A percentile compares a stretch with the other conserved stretches of the same genome.
These are phyloP conservation scores for Fusarium camptoceras DNA, from an alignment of 2,329 filamentous ascomycete species.

Conservation along the genomic window DNA sequence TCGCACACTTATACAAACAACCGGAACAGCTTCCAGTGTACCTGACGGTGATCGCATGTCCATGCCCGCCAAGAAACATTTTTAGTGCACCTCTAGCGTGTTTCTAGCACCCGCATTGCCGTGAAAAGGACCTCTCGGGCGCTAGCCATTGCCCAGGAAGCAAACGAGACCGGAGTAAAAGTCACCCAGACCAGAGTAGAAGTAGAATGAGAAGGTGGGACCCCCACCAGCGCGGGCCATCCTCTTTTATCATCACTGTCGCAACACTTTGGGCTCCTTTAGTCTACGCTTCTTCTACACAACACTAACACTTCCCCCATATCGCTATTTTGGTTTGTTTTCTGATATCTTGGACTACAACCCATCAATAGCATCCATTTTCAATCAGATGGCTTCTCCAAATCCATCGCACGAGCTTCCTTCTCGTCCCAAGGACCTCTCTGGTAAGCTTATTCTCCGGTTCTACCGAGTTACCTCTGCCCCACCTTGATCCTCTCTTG, in stretches of 20 bases:
- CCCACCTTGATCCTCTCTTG: slow-evolving; percentile 42
- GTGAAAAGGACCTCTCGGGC: slow-evolving; percentile 9
- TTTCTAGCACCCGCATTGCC: slow-evolving; percentile 36
- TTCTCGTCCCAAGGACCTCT: slow-evolving; percentile 34
- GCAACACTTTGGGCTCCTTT: slow-evolving; percentile 41
- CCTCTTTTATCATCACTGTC: slow-evolving; percentile 47
- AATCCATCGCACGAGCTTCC: slow-evolving; percentile 35
- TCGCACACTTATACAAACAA: slow-evolving; percentile 1
- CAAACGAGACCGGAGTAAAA: slow-evolving; percentile 21
- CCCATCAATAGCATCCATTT: slow-evolving; percentile 24
- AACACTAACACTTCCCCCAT: slow-evolving; percentile 24
- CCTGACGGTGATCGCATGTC: slow-evolving; percentile 23
- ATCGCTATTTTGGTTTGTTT: slow-evolving; percentile 29
- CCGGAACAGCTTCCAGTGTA: background rate
- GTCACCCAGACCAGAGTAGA: slow-evolving; percentile 8
- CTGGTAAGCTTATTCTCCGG: slow-evolving; percentile 45
- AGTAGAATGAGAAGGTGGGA: slow-evolving; percentile 23
- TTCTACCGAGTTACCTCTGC: slow-evolving; percentile 42
- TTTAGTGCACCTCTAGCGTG: slow-evolving; percentile 36
- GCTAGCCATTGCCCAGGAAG: slow-evolving; percentile 22
- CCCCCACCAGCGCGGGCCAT: slow-evolving; percentile 44
- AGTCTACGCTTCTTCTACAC: slow-evolving; percentile 37
- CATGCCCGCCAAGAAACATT: slow-evolving; percentile 22
- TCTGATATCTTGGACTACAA: slow-evolving; percentile 22
- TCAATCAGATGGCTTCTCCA: slow-evolving; percentile 38